Evolutionary conservation across 148 eudicot species (phyloP).

Genomic region (Selenicereus undatus): DNA sequence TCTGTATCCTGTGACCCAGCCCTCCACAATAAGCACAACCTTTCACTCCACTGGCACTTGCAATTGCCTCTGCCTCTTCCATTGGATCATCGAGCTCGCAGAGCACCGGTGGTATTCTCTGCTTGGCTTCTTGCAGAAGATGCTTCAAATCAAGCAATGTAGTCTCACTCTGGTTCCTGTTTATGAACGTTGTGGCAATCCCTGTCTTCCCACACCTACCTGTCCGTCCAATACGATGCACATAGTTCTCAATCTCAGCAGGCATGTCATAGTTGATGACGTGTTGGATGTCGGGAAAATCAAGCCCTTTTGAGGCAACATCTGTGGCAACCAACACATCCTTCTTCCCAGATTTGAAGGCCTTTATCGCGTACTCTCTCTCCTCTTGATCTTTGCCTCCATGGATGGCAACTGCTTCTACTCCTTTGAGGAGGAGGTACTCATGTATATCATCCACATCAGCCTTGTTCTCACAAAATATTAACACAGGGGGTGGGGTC

Average conservation of each 20-base stretch:
- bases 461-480: constrained; percentile 93
- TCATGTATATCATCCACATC: constrained; percentile 95
- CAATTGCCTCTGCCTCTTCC: constrained; percentile 68
- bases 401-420: constrained; percentile 85
- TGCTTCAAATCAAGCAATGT: constrained; percentile 83
- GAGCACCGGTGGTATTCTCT: constrained; percentile 81
- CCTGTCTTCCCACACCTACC: constrained; percentile 95
- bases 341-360: constrained; percentile 72
- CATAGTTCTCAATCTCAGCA: constrained; percentile 89
- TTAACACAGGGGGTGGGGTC: constrained; percentile 86
- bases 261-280: constrained; percentile 95
- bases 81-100: constrained; percentile 76
- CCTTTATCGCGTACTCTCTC: constrained; percentile 74
- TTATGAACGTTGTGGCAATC: constrained; percentile 84
- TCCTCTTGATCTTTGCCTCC: constrained; percentile 97
- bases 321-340: constrained; percentile 93
- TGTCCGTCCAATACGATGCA: constrained; percentile 85
- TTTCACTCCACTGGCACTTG: constrained; percentile 56
- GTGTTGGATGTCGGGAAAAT: constrained; percentile 89
- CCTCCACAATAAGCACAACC: constrained; percentile 93
- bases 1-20: constrained; percentile 69
- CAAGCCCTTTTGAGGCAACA: constrained; percentile 93
- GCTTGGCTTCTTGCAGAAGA: constrained; percentile 83
- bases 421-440: constrained; percentile 79
- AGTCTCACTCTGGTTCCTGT: constrained; percentile 86